Base-by-base conservation (phyloP, 345 rosid genomes). In the Eutrema heterophyllum region DNA sequence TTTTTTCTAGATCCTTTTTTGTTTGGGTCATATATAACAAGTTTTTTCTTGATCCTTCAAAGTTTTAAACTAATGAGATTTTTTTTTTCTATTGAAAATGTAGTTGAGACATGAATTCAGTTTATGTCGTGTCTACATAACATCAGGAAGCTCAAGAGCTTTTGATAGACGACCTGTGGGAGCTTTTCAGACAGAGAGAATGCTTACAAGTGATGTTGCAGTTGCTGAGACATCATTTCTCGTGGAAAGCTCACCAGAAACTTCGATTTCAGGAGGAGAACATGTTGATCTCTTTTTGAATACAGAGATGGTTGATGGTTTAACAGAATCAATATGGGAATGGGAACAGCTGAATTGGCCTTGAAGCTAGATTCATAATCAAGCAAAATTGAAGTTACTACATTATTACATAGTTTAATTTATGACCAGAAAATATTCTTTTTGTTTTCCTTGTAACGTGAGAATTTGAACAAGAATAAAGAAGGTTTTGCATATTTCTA, bases 91-190 rank as follows among this genome's bases (percentile, higher is more conserved):
- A 46, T 67, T 75, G 64, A 68, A 78, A 74, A 80, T 69, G 75
- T 67, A 91, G 98, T 67, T 88, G 82, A 86, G 97, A 79, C 83
- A 82, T 57, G 96, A 94, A 53, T 89, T 85, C 84, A 91, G 91
- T 71, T 67, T 94, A 82, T 91, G 97, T 75, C 90, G 97, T 32
- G 83, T 95, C 75, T 92, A 92, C 54, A 81, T 90, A 73, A 71
- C 82, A 59, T 86, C 97, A 9, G 97, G 97, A 76, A 84, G 80
- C 86, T 81, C 70, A 16, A 84, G 88, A 39, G 95, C 98, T 29
- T 94, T 91, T 64, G 98, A 94, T 56, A 88, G 97, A 60, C 99
- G 99, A 58, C 99, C 98, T 4, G 74, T 72, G 13, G 91, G 75
- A 81, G 56, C 45, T 26, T 65, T 55, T 59, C 64, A 76, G 33